These are phyloP conservation scores for Aristolochia californica DNA, from an alignment of 164 flowering plant genomes.

Conservation along the genomic window DNA sequence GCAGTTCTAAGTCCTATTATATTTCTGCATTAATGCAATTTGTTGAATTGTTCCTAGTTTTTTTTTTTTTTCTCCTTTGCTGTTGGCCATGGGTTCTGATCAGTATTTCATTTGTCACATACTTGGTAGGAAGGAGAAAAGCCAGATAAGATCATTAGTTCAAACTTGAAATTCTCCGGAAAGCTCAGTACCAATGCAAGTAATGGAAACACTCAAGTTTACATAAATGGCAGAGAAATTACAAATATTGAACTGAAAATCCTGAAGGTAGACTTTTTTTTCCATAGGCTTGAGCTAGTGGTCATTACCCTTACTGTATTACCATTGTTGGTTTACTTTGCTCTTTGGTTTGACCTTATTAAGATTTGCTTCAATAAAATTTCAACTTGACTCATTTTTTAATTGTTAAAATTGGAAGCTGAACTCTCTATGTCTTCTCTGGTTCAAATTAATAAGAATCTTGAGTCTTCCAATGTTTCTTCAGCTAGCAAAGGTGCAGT, in stretches of 20 bases:
- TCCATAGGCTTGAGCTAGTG: not conserved
- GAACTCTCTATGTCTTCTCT: no score
- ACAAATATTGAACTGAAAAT: constrained; percentile 76
- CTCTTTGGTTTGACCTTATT: no score
- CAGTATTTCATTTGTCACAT: not conserved
- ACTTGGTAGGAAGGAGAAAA: constrained; percentile 78
- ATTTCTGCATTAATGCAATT: not conserved
- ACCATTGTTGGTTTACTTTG: no score
- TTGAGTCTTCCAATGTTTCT: constrained; percentile 1
- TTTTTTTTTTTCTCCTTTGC: not conserved
- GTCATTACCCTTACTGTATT: not conserved
- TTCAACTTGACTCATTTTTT: no score
- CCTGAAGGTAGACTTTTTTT: constrained; percentile 45
- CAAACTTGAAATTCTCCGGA: constrained; percentile 82
- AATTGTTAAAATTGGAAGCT: no score
- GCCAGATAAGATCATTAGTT: constrained; percentile 75
- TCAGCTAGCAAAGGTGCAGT: constrained; percentile 90
- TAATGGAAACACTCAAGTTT: constrained; percentile 85
- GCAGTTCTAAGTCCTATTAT: constrained; percentile 1
- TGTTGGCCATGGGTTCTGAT: not conserved
- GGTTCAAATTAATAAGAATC: no score
- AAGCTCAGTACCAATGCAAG: constrained; percentile 74
- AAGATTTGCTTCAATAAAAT: no score
- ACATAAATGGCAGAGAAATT: constrained; percentile 85
- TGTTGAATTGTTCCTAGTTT: not conserved